These are phyloP conservation scores for Phaeosphaeria sp. DNA, from an alignment of 2,329 filamentous ascomycete genomes.

Conservation along the genomic window DNA sequence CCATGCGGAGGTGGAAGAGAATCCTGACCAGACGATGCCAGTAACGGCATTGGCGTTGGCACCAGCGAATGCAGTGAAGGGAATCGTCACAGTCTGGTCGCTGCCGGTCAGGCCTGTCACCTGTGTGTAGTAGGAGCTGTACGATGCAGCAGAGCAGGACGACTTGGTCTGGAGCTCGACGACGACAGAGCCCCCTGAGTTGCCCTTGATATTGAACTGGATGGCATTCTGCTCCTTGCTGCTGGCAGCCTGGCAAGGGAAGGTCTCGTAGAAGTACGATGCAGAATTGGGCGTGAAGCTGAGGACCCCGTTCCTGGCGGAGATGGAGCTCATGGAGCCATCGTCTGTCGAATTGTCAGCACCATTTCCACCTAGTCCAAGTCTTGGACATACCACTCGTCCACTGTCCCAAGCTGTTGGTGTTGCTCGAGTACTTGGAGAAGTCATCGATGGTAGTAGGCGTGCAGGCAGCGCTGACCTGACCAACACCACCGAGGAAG, in stretches of 20 bases:
- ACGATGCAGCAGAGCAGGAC: constrained; percentile 52
- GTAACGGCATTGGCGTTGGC: constrained; percentile 60
- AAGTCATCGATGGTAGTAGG: constrained; percentile 49
- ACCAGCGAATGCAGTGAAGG: constrained; percentile 57
- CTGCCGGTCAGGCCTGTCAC: constrained; percentile 58
- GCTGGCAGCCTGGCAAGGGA: constrained; percentile 56
- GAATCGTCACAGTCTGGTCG: constrained; percentile 60
- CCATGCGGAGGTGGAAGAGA: constrained; percentile 53
- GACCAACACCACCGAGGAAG: constrained; percentile 32
- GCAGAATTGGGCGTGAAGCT: constrained; percentile 57
- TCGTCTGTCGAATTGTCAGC: constrained; percentile 53
- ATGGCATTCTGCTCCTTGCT: constrained; percentile 57
- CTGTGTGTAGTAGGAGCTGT: constrained; percentile 54
- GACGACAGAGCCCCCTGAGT: constrained; percentile 49
- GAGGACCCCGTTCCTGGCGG: constrained; percentile 53
- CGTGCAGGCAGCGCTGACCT: constrained; percentile 44
- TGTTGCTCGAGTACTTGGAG: constrained; percentile 45
- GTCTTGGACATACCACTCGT: constrained; percentile 38
- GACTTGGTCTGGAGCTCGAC: constrained; percentile 58
- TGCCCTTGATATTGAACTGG: constrained; percentile 57
- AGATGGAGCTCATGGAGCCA: constrained; percentile 55
- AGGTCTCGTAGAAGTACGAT: constrained; percentile 64
- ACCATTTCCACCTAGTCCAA: no score
- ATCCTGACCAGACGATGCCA: constrained; percentile 54
- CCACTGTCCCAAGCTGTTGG: constrained; percentile 45